phyloP scores from a whole-genome alignment of 2,329 filamentous ascomycete species.

The Penicillium sp. region DNA sequence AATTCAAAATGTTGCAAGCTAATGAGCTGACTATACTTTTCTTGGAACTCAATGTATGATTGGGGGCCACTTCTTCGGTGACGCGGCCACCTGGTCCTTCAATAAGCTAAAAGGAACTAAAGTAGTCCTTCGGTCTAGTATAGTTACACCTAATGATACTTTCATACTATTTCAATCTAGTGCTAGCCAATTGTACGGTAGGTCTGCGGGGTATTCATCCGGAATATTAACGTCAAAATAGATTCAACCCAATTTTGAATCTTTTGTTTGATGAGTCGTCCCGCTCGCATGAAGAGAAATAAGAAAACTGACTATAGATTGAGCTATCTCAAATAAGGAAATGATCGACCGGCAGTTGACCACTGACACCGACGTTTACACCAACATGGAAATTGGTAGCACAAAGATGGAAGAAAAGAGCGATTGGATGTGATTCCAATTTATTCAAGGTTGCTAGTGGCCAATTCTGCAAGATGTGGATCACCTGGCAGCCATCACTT shows the following conservation, averaged over 20 bases:
- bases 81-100: neutral
- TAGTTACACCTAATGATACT: neutral
- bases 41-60: neutral
- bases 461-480: neutral
- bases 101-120: neutral
- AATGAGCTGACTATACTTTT: neutral
- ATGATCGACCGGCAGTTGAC: neutral
- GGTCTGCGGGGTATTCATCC: rapidly evolving
- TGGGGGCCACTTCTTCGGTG: neutral
- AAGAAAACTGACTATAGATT: neutral
- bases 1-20: neutral
- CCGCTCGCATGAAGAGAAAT: neutral
- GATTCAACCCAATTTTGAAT: neutral
- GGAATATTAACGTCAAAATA: neutral
- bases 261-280: neutral
- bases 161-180: neutral
- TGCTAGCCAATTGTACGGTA: neutral
- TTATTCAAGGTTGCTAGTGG: neutral
- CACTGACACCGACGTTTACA: neutral
- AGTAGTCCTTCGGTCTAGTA: neutral
- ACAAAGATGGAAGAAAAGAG: neutral
- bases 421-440: neutral
- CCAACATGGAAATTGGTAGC: neutral
- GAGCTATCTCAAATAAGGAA: neutral
- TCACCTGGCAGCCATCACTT: neutral